phyloP scores from a whole-genome alignment of 768 basidiomycete genomes.

The Mycena kentingensis region DNA sequence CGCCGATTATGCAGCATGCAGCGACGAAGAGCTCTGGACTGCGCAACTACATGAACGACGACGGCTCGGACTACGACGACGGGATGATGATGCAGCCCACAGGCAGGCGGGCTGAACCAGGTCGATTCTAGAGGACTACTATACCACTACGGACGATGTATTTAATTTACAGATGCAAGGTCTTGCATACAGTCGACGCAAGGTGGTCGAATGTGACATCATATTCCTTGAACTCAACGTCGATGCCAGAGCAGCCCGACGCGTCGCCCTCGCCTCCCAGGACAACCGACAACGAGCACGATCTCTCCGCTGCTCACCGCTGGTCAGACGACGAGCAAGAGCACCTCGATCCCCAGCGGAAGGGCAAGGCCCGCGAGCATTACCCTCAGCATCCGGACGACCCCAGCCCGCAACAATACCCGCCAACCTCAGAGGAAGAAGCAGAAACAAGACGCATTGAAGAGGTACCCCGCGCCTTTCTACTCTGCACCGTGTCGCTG shows the following conservation, averaged over 20 bases:
- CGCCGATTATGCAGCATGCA: constrained; percentile 53
- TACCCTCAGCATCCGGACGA: constrained; percentile 17
- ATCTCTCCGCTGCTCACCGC: constrained; percentile 39
- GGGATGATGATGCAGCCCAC: constrained; percentile 44
- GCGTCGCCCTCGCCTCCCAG: not conserved
- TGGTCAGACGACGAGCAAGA: constrained; percentile 38
- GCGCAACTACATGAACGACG: constrained; percentile 53
- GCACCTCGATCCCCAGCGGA: constrained; percentile 29
- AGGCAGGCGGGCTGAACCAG: constrained; percentile 26
- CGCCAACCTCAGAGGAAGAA: constrained; percentile 66
- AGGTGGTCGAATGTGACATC: too few relatives aligned
- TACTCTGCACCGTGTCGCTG: constrained; percentile 10
- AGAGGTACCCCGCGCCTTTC: constrained; percentile 51
- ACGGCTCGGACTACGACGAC: constrained; percentile 53
- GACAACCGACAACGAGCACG: constrained; percentile 39
- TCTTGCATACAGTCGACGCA: too few relatives aligned
- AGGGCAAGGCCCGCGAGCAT: constrained; percentile 22
- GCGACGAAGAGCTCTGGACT: constrained; percentile 57
- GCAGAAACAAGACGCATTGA: constrained; percentile 69
- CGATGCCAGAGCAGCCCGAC: not conserved
- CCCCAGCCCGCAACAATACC: constrained; percentile 48
- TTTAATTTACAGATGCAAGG: constrained; percentile 13
- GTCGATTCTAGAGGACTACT: constrained; percentile 15
- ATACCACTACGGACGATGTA: constrained; percentile 22
- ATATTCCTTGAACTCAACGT: not conserved